phyloP scores from a whole-genome alignment of 2,329 filamentous ascomycete genomes.

The Fusarium sp. region DNA sequence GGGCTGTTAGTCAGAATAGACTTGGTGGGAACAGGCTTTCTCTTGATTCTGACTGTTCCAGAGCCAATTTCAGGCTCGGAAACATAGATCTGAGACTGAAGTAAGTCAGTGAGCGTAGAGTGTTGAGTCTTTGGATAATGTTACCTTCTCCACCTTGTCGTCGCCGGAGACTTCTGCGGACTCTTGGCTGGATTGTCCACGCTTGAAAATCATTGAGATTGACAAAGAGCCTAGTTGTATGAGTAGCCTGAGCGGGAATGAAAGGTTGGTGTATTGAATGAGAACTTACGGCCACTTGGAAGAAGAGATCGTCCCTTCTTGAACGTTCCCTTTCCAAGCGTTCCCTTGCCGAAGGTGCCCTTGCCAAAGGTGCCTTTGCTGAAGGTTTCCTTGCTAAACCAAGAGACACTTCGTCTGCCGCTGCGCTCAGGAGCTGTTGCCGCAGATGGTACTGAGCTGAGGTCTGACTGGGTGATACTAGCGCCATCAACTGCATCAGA shows the following conservation, averaged over 20 bases:
- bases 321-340: not conserved
- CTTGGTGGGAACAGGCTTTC: not conserved
- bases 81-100: not conserved
- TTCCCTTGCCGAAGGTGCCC: not conserved
- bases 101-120: not conserved
- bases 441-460: not conserved
- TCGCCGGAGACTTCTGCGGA: not conserved
- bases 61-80: not conserved
- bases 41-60: not conserved
- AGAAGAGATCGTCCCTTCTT: not conserved
- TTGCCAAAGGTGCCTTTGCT: not conserved
- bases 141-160: not conserved
- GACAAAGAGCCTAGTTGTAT: slow-evolving; percentile 11
- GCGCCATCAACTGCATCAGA: not conserved
- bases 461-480: not conserved
- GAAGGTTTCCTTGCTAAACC: not conserved
- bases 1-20: not conserved
- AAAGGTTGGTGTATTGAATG: not conserved
- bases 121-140: no score
- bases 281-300: slow-evolving; percentile 5
- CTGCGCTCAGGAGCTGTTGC: not conserved
- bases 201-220: not conserved
- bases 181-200: not conserved
- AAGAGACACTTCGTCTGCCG: not conserved
- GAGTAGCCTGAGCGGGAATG: not conserved